These are phyloP conservation scores for Fomitopsis pulvina DNA, from an alignment of 768 basidiomycete genomes.

Conservation along the genomic window DNA sequence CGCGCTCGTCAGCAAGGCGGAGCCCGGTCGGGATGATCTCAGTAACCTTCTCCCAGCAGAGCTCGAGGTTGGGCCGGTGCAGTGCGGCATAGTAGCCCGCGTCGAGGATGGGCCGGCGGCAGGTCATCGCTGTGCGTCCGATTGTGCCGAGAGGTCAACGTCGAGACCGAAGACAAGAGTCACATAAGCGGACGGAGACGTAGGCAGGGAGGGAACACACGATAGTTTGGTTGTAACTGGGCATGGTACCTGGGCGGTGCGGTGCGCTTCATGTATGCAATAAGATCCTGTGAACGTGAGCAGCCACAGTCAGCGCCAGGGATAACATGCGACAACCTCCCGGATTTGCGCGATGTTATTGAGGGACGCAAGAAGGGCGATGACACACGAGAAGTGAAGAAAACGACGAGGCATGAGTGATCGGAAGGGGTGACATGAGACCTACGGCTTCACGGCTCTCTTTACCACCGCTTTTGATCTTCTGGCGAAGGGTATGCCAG, in stretches of 20 bases:
- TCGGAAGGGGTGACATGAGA: neutral
- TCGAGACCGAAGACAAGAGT: neutral
- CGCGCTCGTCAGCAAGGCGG: slow-evolving; percentile 19
- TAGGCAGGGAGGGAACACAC: slow-evolving; percentile 9
- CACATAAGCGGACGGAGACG: neutral
- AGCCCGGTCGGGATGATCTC: slow-evolving; percentile 15
- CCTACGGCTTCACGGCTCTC: slow-evolving; percentile 4
- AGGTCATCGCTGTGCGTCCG: slow-evolving; percentile 16
- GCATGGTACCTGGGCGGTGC: slow-evolving; percentile 26
- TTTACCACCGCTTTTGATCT: neutral
- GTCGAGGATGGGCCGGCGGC: slow-evolving; percentile 26
- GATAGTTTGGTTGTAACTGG: slow-evolving; percentile 23
- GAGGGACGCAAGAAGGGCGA: neutral
- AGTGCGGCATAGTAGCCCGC: slow-evolving; percentile 26
- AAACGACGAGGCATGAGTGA: too few relatives aligned
- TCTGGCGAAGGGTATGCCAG: neutral
- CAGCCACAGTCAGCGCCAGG: too few relatives aligned
- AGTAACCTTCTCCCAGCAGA: slow-evolving; percentile 18
- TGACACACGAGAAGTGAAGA: too few relatives aligned
- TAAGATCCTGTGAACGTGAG: neutral
- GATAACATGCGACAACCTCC: too few relatives aligned
- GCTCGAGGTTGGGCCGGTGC: slow-evolving; percentile 23
- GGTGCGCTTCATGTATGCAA: slow-evolving; percentile 14
- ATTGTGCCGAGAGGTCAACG: neutral
- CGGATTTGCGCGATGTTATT: too few relatives aligned